These are phyloP conservation scores for Casuarina glauca DNA, from an alignment of 306 rosid genomes.

Conservation along the genomic window DNA sequence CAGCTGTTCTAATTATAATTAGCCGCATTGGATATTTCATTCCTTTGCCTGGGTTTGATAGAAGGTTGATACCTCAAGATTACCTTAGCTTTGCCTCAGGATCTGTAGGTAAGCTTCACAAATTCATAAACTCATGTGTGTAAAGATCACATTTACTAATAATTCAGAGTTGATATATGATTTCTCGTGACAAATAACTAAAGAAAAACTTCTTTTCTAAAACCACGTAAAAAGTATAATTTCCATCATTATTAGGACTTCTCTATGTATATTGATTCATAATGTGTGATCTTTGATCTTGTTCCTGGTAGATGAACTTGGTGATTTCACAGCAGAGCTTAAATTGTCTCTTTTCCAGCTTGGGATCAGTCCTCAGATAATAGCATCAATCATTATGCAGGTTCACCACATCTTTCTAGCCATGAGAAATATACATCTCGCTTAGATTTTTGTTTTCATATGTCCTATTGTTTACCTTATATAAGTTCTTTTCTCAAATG, in stretches of 20 bases:
- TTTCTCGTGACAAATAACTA: neutral
- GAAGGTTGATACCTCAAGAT: slow-evolving; percentile 93
- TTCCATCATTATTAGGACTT: neutral
- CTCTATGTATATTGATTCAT: slow-evolving; percentile 29
- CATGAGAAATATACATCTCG: neutral
- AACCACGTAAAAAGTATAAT: neutral
- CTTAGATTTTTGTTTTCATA: neutral
- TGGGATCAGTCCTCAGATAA: slow-evolving; percentile 97
- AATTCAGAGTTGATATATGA: neutral
- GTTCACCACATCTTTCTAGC: slow-evolving; percentile 39
- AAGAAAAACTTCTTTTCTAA: neutral
- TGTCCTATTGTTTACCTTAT: neutral
- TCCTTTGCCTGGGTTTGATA: slow-evolving; percentile 95
- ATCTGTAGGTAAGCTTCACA: slow-evolving; percentile 64
- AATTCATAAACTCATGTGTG: neutral
- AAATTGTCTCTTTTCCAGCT: slow-evolving; percentile 96
- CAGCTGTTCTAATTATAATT: slow-evolving; percentile 72
- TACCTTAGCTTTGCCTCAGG: slow-evolving; percentile 92
- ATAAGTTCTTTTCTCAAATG: slow-evolving; percentile 1
- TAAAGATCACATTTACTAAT: neutral
- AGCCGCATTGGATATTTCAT: slow-evolving; percentile 95
- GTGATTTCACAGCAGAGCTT: slow-evolving; percentile 79
- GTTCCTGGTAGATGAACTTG: slow-evolving; percentile 92
- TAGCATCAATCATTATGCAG: slow-evolving; percentile 97
- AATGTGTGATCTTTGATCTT: slow-evolving; percentile 36